Percentiles rank a stretch among this genome's conserved stretches.
These are phyloP conservation scores for Botrytis tulipae DNA, from an alignment of 2,329 filamentous ascomycete genomes.

Conservation along the genomic window DNA sequence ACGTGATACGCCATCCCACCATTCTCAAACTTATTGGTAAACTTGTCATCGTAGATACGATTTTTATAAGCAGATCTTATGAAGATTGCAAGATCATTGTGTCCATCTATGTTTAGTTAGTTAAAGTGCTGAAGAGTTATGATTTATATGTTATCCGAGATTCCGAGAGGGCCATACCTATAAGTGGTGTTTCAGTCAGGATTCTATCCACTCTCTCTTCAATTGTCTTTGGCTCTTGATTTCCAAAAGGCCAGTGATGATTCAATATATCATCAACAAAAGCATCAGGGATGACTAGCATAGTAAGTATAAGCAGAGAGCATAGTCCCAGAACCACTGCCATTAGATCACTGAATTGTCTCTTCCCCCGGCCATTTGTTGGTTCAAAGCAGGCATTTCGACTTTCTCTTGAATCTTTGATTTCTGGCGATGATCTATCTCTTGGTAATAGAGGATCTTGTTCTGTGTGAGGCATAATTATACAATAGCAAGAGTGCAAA, in stretches of 20 bases:
- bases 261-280: conserved; percentile 6
- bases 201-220: conserved; percentile 44
- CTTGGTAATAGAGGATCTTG: conserved; percentile 37
- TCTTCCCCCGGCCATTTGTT: neutral
- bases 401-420: conserved; percentile 26
- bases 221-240: conserved; percentile 31
- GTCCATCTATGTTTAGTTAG: conserved; percentile 62
- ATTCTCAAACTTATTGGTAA: conserved; percentile 70
- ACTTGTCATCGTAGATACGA: conserved; percentile 71
- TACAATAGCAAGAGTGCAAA: neutral
- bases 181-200: conserved; percentile 47
- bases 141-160: neutral
- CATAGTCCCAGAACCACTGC: conserved; percentile 24
- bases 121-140: neutral
- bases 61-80: conserved; percentile 69
- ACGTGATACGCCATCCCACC: conserved; percentile 69
- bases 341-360: conserved; percentile 20
- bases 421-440: conserved; percentile 33
- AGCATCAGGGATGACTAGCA: conserved; percentile 24
- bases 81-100: conserved; percentile 80
- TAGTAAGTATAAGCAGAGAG: conserved; percentile 22
- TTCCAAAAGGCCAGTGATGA: conserved; percentile 16
- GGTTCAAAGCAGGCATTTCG: conserved; percentile 5
- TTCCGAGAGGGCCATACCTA: conserved; percentile 40
- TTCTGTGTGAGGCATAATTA: conserved; percentile 26